Conservation (phyloP, 768 basidiomycete genomes). For the Pleurotus tuber-regium region DNA sequence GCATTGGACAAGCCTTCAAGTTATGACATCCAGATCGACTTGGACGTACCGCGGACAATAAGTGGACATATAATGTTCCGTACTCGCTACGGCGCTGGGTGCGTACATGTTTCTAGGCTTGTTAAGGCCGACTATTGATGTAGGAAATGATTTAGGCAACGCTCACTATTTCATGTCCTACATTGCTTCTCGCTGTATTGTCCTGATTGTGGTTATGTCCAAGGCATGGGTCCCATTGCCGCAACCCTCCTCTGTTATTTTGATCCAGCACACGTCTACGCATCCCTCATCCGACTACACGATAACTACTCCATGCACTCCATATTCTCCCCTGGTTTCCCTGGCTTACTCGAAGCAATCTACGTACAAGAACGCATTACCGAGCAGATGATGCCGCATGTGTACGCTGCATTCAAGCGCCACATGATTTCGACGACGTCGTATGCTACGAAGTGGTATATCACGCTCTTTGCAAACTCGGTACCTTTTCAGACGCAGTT, state of each 20-base stretch:
- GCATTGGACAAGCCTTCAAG: slow-evolving; percentile 76
- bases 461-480: slow-evolving; percentile 93
- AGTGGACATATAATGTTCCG: slow-evolving; percentile 92
- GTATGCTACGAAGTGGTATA: slow-evolving; percentile 99
- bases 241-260: slow-evolving; percentile 94
- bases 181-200: slow-evolving; percentile 91
- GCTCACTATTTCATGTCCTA: slow-evolving; percentile 91
- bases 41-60: slow-evolving; percentile 96
- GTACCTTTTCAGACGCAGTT: slow-evolving; percentile 95
- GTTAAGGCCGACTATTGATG: background rate
- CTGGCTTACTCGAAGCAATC: slow-evolving; percentile 92
- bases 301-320: slow-evolving; percentile 84
- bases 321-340: slow-evolving; percentile 93
- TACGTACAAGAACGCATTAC: slow-evolving; percentile 92
- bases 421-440: slow-evolving; percentile 91
- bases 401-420: slow-evolving; percentile 81
- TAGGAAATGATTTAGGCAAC: slow-evolving; percentile 81
- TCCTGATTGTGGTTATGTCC: slow-evolving; percentile 87
- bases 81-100: slow-evolving; percentile 96
- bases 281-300: slow-evolving; percentile 83
- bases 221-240: slow-evolving; percentile 98
- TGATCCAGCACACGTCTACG: slow-evolving; percentile 85
- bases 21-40: slow-evolving; percentile 96
- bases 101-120: slow-evolving; percentile 28
- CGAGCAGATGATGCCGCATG: slow-evolving; percentile 84